Evolutionary conservation across 352 stramenopile genomes (phyloP).

Genomic region (Globisporangium echinulatum): DNA sequence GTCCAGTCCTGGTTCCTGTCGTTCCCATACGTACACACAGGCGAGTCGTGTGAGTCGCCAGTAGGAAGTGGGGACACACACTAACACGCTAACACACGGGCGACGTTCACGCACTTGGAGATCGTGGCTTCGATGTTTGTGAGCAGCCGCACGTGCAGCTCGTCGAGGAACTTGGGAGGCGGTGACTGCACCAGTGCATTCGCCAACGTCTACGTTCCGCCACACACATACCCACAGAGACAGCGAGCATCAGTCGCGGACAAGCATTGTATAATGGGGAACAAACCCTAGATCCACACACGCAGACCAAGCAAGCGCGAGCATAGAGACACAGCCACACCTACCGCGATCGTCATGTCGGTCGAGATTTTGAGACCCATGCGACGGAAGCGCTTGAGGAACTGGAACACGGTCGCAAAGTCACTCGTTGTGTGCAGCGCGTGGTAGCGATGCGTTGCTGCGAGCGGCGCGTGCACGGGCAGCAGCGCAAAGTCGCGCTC

Average conservation of each 20-base stretch:
- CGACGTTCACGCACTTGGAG: conserved; percentile 30
- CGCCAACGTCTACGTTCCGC: conserved; percentile 21
- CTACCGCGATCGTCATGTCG: conserved; percentile 39
- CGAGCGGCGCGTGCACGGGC: conserved; percentile 27
- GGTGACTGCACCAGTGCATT: conserved; percentile 26
- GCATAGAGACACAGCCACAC: neutral
- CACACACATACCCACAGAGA: neutral
- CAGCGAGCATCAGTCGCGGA: neutral
- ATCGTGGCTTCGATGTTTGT: conserved; percentile 36
- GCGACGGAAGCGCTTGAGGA: conserved; percentile 57
- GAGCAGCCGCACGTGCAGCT: conserved; percentile 43
- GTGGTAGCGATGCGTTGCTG: conserved; percentile 22
- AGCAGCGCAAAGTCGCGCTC: conserved; percentile 16
- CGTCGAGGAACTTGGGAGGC: conserved; percentile 26
- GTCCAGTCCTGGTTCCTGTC: conserved; percentile 41
- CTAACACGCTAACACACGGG: neutral
- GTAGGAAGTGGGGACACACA: neutral
- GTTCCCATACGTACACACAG: neutral
- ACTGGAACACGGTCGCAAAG: conserved; percentile 56
- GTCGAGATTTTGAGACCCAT: conserved; percentile 45
- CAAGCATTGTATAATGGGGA: neutral
- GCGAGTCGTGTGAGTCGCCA: neutral
- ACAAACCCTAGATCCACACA: neutral
- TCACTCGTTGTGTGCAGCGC: conserved; percentile 36
- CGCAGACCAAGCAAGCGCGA: neutral